phyloP scores from a whole-genome alignment of 352 stramenopile genomes.

The Peronosclerospora sorghi region DNA sequence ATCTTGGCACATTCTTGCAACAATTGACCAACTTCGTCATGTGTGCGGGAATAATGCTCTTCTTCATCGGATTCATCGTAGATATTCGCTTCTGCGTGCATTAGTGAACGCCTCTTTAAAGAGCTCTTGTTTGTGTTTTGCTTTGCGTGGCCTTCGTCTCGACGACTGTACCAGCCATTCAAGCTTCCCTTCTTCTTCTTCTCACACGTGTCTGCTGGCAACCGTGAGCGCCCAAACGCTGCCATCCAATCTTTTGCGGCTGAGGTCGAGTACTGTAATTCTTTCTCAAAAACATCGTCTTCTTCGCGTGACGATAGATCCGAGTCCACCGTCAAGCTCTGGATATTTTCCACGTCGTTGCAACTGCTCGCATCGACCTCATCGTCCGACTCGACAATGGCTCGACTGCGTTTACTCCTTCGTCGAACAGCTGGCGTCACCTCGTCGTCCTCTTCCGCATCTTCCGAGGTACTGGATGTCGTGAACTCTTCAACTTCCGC shows the following conservation, averaged over 20 bases:
- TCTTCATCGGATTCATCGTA: constrained; percentile 35
- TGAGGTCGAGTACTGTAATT: constrained; percentile 19
- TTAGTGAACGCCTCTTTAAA: constrained; percentile 1
- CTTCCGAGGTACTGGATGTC: constrained; percentile 23
- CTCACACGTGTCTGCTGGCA: constrained; percentile 21
- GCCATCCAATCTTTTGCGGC: constrained; percentile 50
- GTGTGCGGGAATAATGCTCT: constrained; percentile 37
- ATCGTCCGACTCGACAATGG: constrained; percentile 60
- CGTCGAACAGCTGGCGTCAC: constrained; percentile 22
- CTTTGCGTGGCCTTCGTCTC: constrained; percentile 2
- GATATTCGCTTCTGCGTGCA: constrained; percentile 6
- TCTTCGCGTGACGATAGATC: constrained; percentile 34
- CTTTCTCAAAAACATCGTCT: constrained; percentile 18
- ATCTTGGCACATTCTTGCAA: constrained; percentile 55
- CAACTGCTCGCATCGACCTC: constrained; percentile 16
- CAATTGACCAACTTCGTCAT: constrained; percentile 63
- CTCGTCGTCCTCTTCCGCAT: constrained; percentile 38
- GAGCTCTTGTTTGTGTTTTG: not conserved
- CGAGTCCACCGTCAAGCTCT: constrained; percentile 22
- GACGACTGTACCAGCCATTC: constrained; percentile 15
- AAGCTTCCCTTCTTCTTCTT: not conserved
- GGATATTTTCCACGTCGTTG: constrained; percentile 3
- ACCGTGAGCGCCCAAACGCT: constrained; percentile 27
- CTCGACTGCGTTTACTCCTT: constrained; percentile 35
- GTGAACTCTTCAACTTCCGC: constrained; percentile 5